Evolutionary conservation across 139 green algal genomes (phyloP).

Genomic region (Volvox reticuliferus): DNA sequence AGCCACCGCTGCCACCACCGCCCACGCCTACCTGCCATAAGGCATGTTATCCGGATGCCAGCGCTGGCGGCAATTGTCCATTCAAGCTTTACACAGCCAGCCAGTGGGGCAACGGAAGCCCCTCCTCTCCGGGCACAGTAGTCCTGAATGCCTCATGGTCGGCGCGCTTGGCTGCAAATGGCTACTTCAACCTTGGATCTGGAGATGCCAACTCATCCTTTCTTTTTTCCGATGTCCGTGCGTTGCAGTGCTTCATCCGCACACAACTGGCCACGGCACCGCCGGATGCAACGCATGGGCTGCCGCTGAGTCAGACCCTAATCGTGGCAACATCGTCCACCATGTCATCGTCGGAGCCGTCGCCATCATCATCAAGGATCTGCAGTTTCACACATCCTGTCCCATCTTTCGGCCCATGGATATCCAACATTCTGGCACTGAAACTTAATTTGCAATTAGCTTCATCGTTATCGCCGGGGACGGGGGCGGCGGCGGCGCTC

Average conservation of each 20-base stretch:
- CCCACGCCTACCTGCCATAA: background rate
- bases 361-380: no score
- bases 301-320: background rate
- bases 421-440: background rate
- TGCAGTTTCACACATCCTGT: background rate
- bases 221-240: background rate
- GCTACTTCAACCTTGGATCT: background rate
- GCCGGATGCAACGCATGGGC: background rate
- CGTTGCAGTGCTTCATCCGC: slow-evolving; percentile 31
- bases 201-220: background rate
- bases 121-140: background rate
- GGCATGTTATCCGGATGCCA: background rate
- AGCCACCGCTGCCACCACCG: background rate
- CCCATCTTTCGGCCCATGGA: slow-evolving; percentile 6
- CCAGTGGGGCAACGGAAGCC: background rate
- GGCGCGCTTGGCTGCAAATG: background rate
- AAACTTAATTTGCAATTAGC: slow-evolving; percentile 23
- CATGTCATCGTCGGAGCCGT: background rate
- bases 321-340: background rate
- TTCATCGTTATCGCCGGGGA: background rate
- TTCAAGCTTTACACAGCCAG: background rate
- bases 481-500: background rate
- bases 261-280: background rate
- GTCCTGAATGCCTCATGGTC: background rate
- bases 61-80: background rate